Percentiles rank a stretch among this genome's conserved stretches.
These are phyloP conservation scores for Aspergillus ostianus DNA, from an alignment of 495 filamentous ascomycete genomes.

Conservation along the genomic window DNA sequence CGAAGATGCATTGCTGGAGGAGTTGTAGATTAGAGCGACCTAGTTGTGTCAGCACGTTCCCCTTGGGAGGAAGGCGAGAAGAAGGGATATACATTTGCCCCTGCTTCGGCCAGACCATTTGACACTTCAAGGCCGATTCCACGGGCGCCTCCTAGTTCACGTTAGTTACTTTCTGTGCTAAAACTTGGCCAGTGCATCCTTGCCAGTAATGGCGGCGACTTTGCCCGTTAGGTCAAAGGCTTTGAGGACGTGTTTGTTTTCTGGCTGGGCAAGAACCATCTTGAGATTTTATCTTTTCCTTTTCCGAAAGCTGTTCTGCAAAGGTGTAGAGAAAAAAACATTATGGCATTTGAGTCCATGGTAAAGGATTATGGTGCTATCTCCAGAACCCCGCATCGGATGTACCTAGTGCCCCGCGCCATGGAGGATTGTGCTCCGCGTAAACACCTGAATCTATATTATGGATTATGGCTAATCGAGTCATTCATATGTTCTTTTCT, in stretches of 20 bases:
- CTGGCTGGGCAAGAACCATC: conserved; percentile 41
- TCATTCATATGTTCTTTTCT: too few species aligned
- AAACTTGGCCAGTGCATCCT: neutral
- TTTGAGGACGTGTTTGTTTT: conserved; percentile 36
- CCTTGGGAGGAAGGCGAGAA: neutral
- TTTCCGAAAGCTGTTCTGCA: neutral
- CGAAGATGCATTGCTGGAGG: conserved; percentile 64
- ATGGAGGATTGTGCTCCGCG: neutral
- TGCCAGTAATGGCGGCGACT: conserved; percentile 36
- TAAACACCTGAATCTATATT: neutral
- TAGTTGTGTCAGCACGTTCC: conserved; percentile 23
- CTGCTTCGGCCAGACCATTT: conserved; percentile 70
- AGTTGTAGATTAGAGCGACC: conserved; percentile 53
- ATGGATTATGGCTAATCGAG: too few species aligned
- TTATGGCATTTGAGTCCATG: neutral
- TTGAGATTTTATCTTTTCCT: conserved; percentile 8
- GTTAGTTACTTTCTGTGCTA: neutral
- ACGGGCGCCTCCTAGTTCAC: conserved; percentile 58
- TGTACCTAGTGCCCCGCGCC: too few species aligned
- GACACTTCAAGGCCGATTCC: conserved; percentile 79
- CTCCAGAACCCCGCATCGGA: conserved; percentile 3
- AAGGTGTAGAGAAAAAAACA: neutral
- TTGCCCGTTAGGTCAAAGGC: conserved; percentile 38
- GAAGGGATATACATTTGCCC: conserved; percentile 55
- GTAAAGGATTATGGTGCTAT: neutral